Percentiles rank a stretch among this genome's conserved stretches.
These are phyloP conservation scores for Tulasnella sp. DNA, from an alignment of 768 basidiomycete species.

Conservation along the genomic window DNA sequence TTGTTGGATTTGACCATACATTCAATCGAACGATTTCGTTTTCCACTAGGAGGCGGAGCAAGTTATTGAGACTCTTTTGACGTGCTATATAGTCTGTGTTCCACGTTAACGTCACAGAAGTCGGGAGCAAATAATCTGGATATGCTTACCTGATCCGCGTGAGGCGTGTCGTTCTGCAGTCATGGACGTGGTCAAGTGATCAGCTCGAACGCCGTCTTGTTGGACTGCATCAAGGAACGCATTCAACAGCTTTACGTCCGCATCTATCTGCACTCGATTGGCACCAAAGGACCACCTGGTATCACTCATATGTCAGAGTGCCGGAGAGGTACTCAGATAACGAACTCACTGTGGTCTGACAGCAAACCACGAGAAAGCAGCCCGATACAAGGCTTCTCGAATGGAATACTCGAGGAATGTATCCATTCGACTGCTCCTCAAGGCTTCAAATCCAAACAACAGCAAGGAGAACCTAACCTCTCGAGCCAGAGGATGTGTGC, in stretches of 20 bases:
- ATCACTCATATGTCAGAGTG: neutral
- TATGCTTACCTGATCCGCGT: neutral
- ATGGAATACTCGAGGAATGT: slow-evolving; percentile 63
- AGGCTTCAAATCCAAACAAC: slow-evolving; percentile 82
- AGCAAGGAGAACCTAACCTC: slow-evolving; percentile 86
- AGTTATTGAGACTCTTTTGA: slow-evolving; percentile 56
- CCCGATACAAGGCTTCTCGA: slow-evolving; percentile 62
- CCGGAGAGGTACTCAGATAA: neutral
- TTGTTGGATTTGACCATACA: slow-evolving; percentile 85
- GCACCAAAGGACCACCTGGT: slow-evolving; percentile 93
- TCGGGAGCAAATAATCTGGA: neutral
- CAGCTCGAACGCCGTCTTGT: slow-evolving; percentile 54
- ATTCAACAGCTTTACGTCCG: slow-evolving; percentile 75
- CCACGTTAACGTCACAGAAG: slow-evolving; percentile 17
- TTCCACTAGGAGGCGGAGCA: slow-evolving; percentile 76
- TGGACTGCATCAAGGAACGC: slow-evolving; percentile 75
- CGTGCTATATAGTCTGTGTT: slow-evolving; percentile 46
- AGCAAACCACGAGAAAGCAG: slow-evolving; percentile 89
- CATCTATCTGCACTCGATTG: slow-evolving; percentile 78
- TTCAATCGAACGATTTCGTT: slow-evolving; percentile 77
- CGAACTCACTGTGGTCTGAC: slow-evolving; percentile 72
- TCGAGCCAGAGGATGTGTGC: slow-evolving; percentile 84
- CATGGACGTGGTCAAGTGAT: slow-evolving; percentile 21
- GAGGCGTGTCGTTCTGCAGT: slow-evolving; percentile 24
- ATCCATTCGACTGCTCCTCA: slow-evolving; percentile 82